Conservation (phyloP, 805 yeast genomes). For the Cyberlindnera bimundalis region DNA sequence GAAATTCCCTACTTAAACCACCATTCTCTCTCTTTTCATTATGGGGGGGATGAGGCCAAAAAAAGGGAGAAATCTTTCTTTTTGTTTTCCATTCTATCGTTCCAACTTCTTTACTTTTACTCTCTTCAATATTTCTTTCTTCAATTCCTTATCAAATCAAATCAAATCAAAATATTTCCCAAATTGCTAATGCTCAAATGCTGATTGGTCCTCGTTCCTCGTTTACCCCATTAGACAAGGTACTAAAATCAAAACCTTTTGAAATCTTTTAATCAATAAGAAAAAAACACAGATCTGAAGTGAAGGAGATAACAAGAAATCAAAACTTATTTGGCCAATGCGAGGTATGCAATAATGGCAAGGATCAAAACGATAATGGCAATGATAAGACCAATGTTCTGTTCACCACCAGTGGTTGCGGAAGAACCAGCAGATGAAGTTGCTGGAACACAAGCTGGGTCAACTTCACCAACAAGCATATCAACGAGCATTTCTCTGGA, state of each 20-base stretch:
- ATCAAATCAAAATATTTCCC: not conserved
- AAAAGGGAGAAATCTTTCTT: no score
- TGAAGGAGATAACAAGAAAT: no score
- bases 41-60: no score
- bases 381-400: conserved; percentile 23
- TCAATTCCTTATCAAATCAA: no score
- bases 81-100: no score
- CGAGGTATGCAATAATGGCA: conserved; percentile 23
- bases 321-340: conserved; percentile 10
- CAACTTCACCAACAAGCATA: conserved; percentile 74
- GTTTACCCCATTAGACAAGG: no score
- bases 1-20: no score
- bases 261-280: no score
- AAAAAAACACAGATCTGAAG: not conserved
- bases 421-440: conserved; percentile 19
- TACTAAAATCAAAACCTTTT: no score
- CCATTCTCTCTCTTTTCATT: not conserved
- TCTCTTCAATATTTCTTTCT: no score
- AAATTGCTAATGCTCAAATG: conserved; percentile 13
- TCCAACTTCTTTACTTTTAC: no score
- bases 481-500: conserved; percentile 75
- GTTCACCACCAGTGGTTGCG: conserved; percentile 28
- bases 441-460: conserved; percentile 46
- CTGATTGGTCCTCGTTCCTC: conserved; percentile 9
- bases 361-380: conserved; percentile 21